Evolutionary conservation across 129 eudicot species (phyloP), one percentile per base, ranked within the genome.

Genomic region (Saposhnikovia divaricata): DNA sequence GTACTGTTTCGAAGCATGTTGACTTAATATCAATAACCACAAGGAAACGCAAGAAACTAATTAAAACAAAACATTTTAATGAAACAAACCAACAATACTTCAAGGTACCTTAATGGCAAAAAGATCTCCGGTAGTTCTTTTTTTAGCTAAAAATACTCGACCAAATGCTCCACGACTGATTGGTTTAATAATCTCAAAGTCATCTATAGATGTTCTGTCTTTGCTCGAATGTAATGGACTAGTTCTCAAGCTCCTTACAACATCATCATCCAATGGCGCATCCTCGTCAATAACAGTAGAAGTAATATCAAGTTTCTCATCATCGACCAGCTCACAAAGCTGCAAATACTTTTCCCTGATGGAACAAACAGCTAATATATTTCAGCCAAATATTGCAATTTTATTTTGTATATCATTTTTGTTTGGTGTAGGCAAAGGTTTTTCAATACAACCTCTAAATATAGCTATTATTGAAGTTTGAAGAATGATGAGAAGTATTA

Each of bases 151-250:
- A 69, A 93, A 93, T 18, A 93, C 98, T 50, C 98, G 90, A 12
- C 98, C 98, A 83, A 93, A 93, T 14, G 98, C 98, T 45, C 98
- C 98, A 80, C 98, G 98, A 80, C 98, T 93, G n/a, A 93, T 93
- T 45, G 98, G 98, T 85, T 93, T 93, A 37, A 93, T 93, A 77
- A 93, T 93, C 85, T 93, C 98, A 75, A 93, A 93, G 85, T 91
- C 96, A 63, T 93, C 98, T 75, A 93, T 93, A 8, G 98, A 93
- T 68, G 98, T 93, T 8, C 98, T 92, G 77, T 93, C 98, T 77
- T 88, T 93, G 72, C 86, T 84, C 50, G 97, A 79, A 87, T 93
- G 98, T 27, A 93, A 78, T 47, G 98, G 98, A 78, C 98, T 93
- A 74, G 97, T 91, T 76, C 97, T 86, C 79, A 93, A 79, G 82